Conservation (phyloP, 257 asterid genomes). For the Nemophila menziesii region DNA sequence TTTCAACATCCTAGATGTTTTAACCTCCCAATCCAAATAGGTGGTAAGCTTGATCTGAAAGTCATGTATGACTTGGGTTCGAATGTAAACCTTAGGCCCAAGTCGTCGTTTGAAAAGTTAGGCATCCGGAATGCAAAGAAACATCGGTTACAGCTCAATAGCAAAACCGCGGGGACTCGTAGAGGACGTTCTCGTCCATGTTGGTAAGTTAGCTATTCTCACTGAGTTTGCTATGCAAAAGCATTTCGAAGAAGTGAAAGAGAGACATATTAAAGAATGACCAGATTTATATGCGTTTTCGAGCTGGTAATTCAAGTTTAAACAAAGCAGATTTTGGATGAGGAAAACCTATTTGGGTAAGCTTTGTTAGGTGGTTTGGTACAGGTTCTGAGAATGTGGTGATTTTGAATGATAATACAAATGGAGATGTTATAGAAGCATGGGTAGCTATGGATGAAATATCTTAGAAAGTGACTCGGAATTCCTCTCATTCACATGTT, state of each 20-base stretch:
- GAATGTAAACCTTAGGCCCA: too few relatives aligned
- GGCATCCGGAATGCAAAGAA: too few relatives aligned
- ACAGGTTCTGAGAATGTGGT: neutral
- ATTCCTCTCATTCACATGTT: neutral
- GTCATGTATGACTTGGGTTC: too few relatives aligned
- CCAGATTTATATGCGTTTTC: neutral
- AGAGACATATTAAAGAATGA: neutral
- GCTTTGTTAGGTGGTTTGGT: neutral
- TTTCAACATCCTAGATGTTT: too few relatives aligned
- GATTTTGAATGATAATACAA: neutral
- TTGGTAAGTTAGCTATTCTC: too few relatives aligned
- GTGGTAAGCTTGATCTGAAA: too few relatives aligned
- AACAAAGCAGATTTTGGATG: constrained; percentile 1
- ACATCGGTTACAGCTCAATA: too few relatives aligned
- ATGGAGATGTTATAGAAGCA: constrained; percentile 5
- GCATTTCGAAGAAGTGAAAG: neutral
- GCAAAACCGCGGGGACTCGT: too few relatives aligned
- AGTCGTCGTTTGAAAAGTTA: too few relatives aligned
- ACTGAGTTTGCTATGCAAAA: neutral
- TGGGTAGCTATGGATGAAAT: neutral
- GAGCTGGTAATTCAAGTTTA: neutral
- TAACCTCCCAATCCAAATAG: too few relatives aligned
- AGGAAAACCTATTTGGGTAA: constrained; percentile 2
- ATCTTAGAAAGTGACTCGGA: neutral
- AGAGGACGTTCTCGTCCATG: too few relatives aligned